Evolutionary conservation across 495 filamentous ascomycete genomes (phyloP).

Genomic region (Daldinia decipiens): DNA sequence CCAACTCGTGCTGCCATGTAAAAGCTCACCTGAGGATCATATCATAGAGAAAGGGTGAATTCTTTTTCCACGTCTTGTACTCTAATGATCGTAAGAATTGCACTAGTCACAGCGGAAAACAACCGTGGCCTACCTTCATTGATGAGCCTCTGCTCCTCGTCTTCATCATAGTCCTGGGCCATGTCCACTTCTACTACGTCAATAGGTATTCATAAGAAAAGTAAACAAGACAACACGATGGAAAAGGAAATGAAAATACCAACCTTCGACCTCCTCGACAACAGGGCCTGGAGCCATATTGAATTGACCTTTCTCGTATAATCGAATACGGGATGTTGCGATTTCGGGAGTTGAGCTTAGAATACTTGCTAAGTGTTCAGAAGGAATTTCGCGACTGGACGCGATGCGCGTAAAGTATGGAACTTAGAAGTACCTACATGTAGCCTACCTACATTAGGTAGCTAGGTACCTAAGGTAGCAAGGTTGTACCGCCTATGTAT

Average conservation of each 20-base stretch:
- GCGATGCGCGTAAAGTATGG: constrained; percentile 49
- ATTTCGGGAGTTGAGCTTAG: neutral
- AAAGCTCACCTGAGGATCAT: constrained; percentile 78
- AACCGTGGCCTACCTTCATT: constrained; percentile 76
- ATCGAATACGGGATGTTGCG: neutral
- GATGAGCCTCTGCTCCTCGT: constrained; percentile 80
- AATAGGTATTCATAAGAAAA: constrained; percentile 18
- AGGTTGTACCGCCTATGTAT: neutral
- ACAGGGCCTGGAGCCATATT: constrained; percentile 59
- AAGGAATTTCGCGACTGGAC: constrained; percentile 30
- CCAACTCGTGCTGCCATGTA: neutral
- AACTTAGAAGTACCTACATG: neutral
- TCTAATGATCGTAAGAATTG: constrained; percentile 62
- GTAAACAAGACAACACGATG: neutral
- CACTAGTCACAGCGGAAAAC: neutral
- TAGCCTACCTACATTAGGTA: too few relatives aligned
- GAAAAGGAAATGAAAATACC: constrained; percentile 18
- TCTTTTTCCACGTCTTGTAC: constrained; percentile 99
- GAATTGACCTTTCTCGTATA: constrained; percentile 4
- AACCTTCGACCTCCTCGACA: constrained; percentile 64
- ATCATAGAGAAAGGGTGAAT: constrained; percentile 97
- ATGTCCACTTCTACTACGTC: constrained; percentile 56
- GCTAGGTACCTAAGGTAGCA: neutral
- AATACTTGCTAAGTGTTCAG: constrained; percentile 5
- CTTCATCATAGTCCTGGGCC: constrained; percentile 76